A percentile compares a stretch with the other conserved stretches of the same genome.
phyloP scores from a whole-genome alignment of 306 rosid genomes.

The Quercus dentata region DNA sequence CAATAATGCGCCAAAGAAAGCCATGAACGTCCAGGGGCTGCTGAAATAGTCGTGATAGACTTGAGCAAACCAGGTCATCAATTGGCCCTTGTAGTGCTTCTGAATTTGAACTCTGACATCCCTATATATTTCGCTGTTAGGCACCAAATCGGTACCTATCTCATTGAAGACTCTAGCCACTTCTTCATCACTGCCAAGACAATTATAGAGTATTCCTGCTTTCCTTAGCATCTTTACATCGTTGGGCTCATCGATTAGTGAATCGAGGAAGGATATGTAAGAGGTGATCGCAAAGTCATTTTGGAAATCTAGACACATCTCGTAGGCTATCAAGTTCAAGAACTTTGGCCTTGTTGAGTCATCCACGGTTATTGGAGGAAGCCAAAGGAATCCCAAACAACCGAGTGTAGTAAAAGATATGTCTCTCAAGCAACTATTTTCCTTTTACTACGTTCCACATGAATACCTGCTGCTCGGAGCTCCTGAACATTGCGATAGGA shows the following conservation, averaged over 20 bases:
- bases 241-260: slow-evolving; percentile 13
- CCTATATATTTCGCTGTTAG: not conserved
- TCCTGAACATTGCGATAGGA: slow-evolving; percentile 20
- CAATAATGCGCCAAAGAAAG: not conserved
- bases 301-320: slow-evolving; percentile 18
- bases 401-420: not conserved
- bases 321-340: slow-evolving; percentile 23
- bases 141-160: slow-evolving; percentile 22
- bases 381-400: slow-evolving; percentile 5
- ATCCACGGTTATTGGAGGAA: slow-evolving; percentile 14
- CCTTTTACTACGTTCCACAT: not conserved
- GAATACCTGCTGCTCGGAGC: slow-evolving; percentile 15
- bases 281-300: slow-evolving; percentile 10
- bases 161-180: slow-evolving; percentile 22
- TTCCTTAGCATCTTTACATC: slow-evolving; percentile 20
- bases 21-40: slow-evolving; percentile 17
- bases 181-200: slow-evolving; percentile 21
- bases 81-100: not conserved
- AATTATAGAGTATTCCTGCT: slow-evolving; percentile 2
- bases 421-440: not conserved
- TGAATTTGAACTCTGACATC: not conserved
- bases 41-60: slow-evolving; percentile 19
- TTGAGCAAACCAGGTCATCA: slow-evolving; percentile 25
- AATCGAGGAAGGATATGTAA: slow-evolving; percentile 15
- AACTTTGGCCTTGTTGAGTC: slow-evolving; percentile 18